These are phyloP conservation scores for Nepenthes alata DNA, from an alignment of 179 eudicot genomes.

Conservation along the genomic window DNA sequence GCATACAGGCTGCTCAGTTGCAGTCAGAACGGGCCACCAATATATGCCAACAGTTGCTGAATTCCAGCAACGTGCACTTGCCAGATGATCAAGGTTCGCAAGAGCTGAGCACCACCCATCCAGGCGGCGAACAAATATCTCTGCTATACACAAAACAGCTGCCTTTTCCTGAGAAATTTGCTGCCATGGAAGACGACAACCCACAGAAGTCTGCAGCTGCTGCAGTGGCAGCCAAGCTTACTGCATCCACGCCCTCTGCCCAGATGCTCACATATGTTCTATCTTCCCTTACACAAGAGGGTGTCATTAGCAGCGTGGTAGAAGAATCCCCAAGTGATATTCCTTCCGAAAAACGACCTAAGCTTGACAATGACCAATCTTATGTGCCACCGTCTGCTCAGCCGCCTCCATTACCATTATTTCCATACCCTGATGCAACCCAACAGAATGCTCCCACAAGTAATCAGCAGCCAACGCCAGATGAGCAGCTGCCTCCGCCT, in stretches of 20 bases:
- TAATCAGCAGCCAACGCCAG: slow-evolving; percentile 18
- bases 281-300: slow-evolving; percentile 78
- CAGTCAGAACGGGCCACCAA: slow-evolving; percentile 27
- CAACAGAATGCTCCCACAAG: slow-evolving; percentile 16
- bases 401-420: slow-evolving; percentile 21
- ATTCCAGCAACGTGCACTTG: slow-evolving; percentile 15
- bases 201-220: too few relatives aligned
- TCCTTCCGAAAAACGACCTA: slow-evolving; percentile 55
- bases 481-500: slow-evolving; percentile 37
- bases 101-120: slow-evolving; percentile 29
- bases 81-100: slow-evolving; percentile 30
- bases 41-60: slow-evolving; percentile 32
- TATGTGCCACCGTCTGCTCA: slow-evolving; percentile 18
- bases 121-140: slow-evolving; percentile 36
- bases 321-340: slow-evolving; percentile 35
- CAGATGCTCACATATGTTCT: slow-evolving; percentile 85
- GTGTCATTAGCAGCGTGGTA: slow-evolving; percentile 30
- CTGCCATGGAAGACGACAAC: slow-evolving; percentile 36
- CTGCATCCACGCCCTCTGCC: slow-evolving; percentile 86
- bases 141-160: slow-evolving; percentile 41
- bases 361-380: slow-evolving; percentile 38
- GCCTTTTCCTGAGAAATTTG: slow-evolving; percentile 38
- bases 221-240: slow-evolving; percentile 52
- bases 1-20: too few relatives aligned
- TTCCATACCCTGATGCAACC: neutral